phyloP scores from a whole-genome alignment of 352 stramenopile genomes.

The Phytopythium mirpurense region DNA sequence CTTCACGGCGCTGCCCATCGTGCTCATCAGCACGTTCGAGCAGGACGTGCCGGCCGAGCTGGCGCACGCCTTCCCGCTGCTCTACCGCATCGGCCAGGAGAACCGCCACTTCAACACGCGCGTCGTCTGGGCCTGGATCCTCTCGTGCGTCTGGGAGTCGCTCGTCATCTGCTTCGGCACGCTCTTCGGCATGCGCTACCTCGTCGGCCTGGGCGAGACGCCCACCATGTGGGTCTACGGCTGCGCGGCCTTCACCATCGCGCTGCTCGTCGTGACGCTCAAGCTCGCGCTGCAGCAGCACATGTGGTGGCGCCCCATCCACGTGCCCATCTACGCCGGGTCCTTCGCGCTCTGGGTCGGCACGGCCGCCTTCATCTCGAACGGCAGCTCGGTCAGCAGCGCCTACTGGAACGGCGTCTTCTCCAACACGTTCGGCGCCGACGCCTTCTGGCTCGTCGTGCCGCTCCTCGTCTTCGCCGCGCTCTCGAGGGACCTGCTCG shows the following conservation, averaged over 20 bases:
- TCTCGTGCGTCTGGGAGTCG: constrained; percentile 80
- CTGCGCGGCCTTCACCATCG: constrained; percentile 90
- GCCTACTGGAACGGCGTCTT: constrained; percentile 86
- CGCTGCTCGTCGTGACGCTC: constrained; percentile 93
- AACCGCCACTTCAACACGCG: constrained; percentile 85
- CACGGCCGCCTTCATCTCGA: constrained; percentile 67
- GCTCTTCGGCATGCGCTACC: constrained; percentile 76
- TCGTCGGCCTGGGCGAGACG: constrained; percentile 80
- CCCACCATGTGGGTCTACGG: constrained; percentile 93
- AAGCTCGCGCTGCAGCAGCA: constrained; percentile 90
- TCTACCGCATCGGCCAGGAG: constrained; percentile 83
- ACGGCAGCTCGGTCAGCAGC: constrained; percentile 61
- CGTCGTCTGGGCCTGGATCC: constrained; percentile 79
- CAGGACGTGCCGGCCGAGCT: constrained; percentile 75
- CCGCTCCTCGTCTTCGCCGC: constrained; percentile 66
- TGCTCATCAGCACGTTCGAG: constrained; percentile 81
- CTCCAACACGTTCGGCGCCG: constrained; percentile 53
- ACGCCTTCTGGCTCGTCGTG: constrained; percentile 74
- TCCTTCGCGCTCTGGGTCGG: constrained; percentile 74
- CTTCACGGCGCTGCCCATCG: constrained; percentile 82
- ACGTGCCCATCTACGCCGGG: constrained; percentile 61
- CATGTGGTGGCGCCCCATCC: constrained; percentile 69
- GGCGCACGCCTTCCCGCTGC: constrained; percentile 60
- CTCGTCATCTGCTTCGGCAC: constrained; percentile 81
- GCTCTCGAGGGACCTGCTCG: constrained; percentile 72